These are phyloP conservation scores for Fusarium haematococcum DNA, from an alignment of 2,329 filamentous ascomycete species.

Conservation along the genomic window DNA sequence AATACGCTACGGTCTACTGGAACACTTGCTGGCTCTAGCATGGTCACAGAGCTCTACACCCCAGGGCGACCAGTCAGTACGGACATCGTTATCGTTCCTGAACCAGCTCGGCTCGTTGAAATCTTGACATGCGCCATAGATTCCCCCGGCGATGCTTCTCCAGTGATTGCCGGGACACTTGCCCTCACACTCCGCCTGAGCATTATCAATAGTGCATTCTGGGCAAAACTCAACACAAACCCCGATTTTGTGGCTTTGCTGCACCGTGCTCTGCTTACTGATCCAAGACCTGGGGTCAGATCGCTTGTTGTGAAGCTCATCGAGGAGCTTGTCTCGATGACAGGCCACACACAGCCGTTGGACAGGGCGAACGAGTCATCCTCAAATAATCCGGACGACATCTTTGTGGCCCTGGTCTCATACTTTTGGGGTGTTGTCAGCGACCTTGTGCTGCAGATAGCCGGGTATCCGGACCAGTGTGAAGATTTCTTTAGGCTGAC, in stretches of 20 bases:
- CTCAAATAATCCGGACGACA: conserved; percentile 1
- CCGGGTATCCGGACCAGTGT: conserved; percentile 50
- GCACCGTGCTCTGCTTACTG: conserved; percentile 43
- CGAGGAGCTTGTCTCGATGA: conserved; percentile 41
- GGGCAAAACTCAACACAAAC: conserved; percentile 42
- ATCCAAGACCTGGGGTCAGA: conserved; percentile 44
- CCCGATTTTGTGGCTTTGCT: conserved; percentile 38
- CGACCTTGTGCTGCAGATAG: conserved; percentile 50
- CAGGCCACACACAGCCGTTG: neutral
- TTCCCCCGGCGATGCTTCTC: conserved; percentile 38
- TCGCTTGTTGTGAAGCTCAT: conserved; percentile 49
- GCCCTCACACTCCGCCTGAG: conserved; percentile 47
- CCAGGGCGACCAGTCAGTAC: conserved; percentile 15
- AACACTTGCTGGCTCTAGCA: conserved; percentile 11
- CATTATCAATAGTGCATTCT: conserved; percentile 44
- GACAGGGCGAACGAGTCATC: neutral
- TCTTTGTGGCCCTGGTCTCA: conserved; percentile 24
- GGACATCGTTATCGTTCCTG: conserved; percentile 24
- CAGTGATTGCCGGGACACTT: conserved; percentile 44
- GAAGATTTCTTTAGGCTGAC: conserved; percentile 60
- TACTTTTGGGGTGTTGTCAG: conserved; percentile 50
- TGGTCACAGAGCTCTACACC: conserved; percentile 24
- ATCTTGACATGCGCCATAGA: conserved; percentile 44
- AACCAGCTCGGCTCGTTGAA: conserved; percentile 39
- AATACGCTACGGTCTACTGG: conserved; percentile 31